Evolutionary conservation across 306 rosid species (phyloP).

Genomic region (Morella rubra): DNA sequence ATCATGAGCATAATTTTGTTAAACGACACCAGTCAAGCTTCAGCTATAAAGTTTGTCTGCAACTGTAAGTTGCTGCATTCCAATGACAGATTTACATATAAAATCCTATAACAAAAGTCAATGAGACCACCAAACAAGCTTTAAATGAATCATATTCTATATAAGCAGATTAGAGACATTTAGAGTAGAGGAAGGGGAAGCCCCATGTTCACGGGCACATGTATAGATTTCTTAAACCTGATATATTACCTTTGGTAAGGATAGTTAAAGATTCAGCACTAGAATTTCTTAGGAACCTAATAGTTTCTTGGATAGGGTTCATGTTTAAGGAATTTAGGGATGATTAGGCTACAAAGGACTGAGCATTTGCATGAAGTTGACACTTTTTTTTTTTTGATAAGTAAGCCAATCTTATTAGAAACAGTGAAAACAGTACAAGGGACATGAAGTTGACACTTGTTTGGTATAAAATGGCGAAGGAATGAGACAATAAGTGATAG

Average conservation of each 20-base stretch:
- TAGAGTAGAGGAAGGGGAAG: background rate
- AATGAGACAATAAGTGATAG: background rate
- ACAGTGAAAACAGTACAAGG: too few species aligned
- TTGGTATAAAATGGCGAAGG: background rate
- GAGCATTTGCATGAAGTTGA: background rate
- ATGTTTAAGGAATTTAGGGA: background rate
- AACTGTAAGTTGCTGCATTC: background rate
- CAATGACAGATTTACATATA: background rate
- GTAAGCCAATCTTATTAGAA: too few species aligned
- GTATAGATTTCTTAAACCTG: background rate
- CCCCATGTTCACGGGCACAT: background rate
- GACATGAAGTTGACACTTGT: background rate
- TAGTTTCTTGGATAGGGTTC: background rate
- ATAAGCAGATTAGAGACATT: background rate
- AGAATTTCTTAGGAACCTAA: background rate
- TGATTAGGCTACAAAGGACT: background rate
- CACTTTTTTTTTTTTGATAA: too few species aligned
- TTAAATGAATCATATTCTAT: background rate
- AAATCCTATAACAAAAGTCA: background rate
- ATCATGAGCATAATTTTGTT: background rate
- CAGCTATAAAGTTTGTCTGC: background rate
- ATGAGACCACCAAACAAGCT: background rate
- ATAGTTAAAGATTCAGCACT: background rate
- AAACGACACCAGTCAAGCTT: background rate
- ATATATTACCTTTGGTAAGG: background rate